phyloP scores from a whole-genome alignment of 176 grass and related monocot genomes.

The Typha latifolia region DNA sequence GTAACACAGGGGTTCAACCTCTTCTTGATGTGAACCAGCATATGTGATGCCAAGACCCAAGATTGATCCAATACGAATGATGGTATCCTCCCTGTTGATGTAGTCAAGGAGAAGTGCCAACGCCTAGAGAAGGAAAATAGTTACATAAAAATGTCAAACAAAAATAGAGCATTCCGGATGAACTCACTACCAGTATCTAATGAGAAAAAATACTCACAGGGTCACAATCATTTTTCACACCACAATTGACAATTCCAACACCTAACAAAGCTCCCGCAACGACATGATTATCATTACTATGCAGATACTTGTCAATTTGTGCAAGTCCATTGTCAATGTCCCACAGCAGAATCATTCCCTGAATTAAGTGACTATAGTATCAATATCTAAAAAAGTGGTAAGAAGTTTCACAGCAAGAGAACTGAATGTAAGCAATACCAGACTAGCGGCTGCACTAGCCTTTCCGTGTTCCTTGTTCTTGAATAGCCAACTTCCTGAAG shows the following conservation, averaged over 20 bases:
- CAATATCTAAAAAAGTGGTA: not conserved
- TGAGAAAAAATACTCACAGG: conserved; percentile 42
- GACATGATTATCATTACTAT: conserved; percentile 88
- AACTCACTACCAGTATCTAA: too few relatives aligned
- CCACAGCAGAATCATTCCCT: conserved; percentile 99
- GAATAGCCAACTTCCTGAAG: conserved; percentile 88
- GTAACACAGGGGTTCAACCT: conserved; percentile 25
- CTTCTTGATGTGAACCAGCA: conserved; percentile 87
- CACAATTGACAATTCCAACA: conserved; percentile 81
- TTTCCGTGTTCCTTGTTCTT: conserved; percentile 99
- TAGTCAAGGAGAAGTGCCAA: conserved; percentile 86
- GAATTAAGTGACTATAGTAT: conserved; percentile 2
- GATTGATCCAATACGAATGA: conserved; percentile 83
- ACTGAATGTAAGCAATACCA: conserved; percentile 38
- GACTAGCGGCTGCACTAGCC: conserved; percentile 84
- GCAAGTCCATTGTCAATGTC: conserved; percentile 81
- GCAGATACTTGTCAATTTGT: conserved; percentile 91
- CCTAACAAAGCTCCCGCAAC: conserved; percentile 89
- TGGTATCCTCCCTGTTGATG: conserved; percentile 77
- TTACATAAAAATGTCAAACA: conserved; percentile 1
- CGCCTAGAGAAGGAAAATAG: conserved; percentile 38
- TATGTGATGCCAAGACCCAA: conserved; percentile 97
- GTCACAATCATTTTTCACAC: conserved; percentile 94
- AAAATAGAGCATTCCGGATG: not conserved
- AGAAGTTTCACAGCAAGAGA: not conserved